Conservation (phyloP, 305 asterid genomes). For the Fraxinus dipetala region DNA sequence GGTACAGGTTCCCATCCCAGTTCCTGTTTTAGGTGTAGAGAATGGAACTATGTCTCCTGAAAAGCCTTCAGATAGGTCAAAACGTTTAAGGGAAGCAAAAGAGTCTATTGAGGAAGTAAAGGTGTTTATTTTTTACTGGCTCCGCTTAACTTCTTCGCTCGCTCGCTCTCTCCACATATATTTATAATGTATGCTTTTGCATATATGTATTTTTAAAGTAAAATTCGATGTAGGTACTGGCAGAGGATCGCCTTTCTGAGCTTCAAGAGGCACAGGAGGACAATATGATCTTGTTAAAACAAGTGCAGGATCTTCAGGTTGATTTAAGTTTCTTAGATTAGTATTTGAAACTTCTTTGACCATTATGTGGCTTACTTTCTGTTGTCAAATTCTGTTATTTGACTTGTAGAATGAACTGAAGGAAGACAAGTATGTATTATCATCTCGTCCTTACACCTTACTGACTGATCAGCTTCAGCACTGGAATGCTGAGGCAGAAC, state of each 20-base stretch:
- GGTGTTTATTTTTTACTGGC: conserved; percentile 42
- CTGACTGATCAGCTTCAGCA: conserved; percentile 84
- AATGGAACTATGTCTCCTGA: conserved; percentile 84
- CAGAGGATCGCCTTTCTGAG: conserved; percentile 83
- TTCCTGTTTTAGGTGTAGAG: conserved; percentile 47
- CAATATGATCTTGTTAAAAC: conserved; percentile 62
- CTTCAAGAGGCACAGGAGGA: conserved; percentile 85
- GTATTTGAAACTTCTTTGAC: neutral
- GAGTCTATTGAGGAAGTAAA: conserved; percentile 75
- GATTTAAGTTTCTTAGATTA: conserved; percentile 19
- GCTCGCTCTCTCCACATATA: conserved; percentile 17
- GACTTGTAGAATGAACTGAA: conserved; percentile 62
- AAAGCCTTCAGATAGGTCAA: conserved; percentile 64
- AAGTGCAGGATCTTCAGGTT: conserved; percentile 94
- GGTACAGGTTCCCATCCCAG: conserved; percentile 56
- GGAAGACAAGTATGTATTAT: conserved; percentile 62
- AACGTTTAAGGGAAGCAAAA: conserved; percentile 63
- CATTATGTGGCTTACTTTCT: neutral
- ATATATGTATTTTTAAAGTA: conserved; percentile 21
- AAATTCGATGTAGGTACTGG: conserved; percentile 57
- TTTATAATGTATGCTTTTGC: conserved; percentile 6
- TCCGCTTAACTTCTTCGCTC: conserved; percentile 15
- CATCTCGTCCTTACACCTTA: conserved; percentile 81
- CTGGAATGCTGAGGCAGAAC: conserved; percentile 87
- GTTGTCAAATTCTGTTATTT: conserved; percentile 1